Evolutionary conservation across 345 rosid genomes (phyloP), one percentile per base, ranked within the genome.

Genomic region (Gynandropsis gynandra): DNA sequence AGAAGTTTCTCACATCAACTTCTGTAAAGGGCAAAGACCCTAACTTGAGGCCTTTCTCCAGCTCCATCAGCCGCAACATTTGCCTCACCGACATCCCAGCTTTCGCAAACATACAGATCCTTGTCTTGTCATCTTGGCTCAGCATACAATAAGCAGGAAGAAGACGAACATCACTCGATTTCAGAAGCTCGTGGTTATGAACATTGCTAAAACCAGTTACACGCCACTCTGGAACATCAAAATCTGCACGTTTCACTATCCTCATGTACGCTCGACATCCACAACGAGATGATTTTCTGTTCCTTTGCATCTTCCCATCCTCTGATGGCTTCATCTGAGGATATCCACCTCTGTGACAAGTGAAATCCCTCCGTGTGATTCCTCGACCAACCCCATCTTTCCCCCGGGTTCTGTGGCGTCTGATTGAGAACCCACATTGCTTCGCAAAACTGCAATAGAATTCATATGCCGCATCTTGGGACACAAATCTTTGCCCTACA

Each of bases 81-180:
- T 80, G 86, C 31, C 86, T 61, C 15, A 77, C 86, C 8, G 86
- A 80, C 82, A 80, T 80, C 45, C 86, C 86, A 52, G 86, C 86
- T 72, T 70, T 80, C 24, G 75, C 74, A 70, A 64, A 80, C 82
- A 80, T 70, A 68, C 86, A 76, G 54, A 80, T 74, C 36, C 70
- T 62, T 36, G 73, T 74, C 63, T 77, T 80, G 66, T 77, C 86
- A 58, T 80, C 80, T 0, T 73, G 62, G 31, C 74, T 64, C 54
- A 80, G 65, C 34, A 59, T 54, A 65, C 80, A 65, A 66, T 68
- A 69, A 50, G 80, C 69, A 63, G 86, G 82, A 61, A 59, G 73
- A 9, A 59, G 58, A 20, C 54, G 68, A 50, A 55, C 61, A 10
- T 76, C 78, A 46, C 65, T 72, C 31, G 72, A 69, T 61, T 70